Conservation (phyloP, 768 basidiomycete species). For the Hygrocybe punicea region DNA sequence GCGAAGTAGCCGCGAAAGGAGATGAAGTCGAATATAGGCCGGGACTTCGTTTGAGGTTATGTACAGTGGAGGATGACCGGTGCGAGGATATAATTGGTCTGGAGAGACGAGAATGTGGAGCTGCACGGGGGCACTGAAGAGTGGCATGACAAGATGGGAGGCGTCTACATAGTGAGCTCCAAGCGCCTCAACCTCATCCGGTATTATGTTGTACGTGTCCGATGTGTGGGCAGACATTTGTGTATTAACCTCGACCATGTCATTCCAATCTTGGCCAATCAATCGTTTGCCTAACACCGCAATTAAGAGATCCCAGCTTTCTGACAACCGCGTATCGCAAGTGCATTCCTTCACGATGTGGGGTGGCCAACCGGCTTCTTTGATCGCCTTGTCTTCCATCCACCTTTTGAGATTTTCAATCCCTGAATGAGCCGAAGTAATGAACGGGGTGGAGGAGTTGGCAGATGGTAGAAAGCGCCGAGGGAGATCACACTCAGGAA, state of each 20-base stretch:
- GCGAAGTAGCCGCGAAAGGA: constrained; percentile 63
- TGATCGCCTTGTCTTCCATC: constrained; percentile 75
- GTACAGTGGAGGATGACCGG: constrained; percentile 66
- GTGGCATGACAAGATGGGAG: constrained; percentile 54
- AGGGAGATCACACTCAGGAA: constrained; percentile 88
- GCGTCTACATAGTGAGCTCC: constrained; percentile 49
- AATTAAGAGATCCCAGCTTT: constrained; percentile 55
- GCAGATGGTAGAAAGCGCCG: constrained; percentile 57
- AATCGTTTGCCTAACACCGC: constrained; percentile 53
- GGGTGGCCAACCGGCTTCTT: constrained; percentile 79
- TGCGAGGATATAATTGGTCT: constrained; percentile 41
- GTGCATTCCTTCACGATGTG: constrained; percentile 60
- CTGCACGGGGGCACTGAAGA: constrained; percentile 60
- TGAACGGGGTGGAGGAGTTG: constrained; percentile 69
- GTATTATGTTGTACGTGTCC: constrained; percentile 35
- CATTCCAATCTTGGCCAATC: constrained; percentile 41
- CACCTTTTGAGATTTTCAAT: constrained; percentile 68
- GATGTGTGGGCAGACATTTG: not conserved
- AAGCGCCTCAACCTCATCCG: constrained; percentile 52
- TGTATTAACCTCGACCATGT: not conserved
- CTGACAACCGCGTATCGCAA: constrained; percentile 35
- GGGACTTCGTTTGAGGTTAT: constrained; percentile 65
- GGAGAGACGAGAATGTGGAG: constrained; percentile 63
- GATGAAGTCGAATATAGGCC: constrained; percentile 78
- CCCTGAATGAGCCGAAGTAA: constrained; percentile 63